Evolutionary conservation across 805 yeast genomes (phyloP).

Genomic region (Sugiyamaella lignohabitans): DNA sequence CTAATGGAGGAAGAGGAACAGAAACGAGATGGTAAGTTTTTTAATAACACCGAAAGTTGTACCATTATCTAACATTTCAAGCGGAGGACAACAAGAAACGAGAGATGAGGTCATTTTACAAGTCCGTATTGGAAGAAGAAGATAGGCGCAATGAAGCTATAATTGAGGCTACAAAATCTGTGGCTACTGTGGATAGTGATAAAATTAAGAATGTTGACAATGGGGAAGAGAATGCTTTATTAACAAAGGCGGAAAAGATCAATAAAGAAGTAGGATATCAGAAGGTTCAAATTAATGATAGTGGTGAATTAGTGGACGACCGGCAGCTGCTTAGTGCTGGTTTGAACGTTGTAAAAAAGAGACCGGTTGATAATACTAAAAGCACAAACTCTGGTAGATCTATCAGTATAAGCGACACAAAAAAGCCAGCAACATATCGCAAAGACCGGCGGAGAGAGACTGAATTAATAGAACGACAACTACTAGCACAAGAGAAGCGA

Average conservation of each 20-base stretch:
- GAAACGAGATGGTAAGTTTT: conserved; percentile 7
- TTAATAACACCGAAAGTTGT: background rate
- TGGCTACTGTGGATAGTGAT: background rate
- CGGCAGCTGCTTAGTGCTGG: conserved; percentile 25
- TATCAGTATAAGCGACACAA: too few species aligned
- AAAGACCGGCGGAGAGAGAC: background rate
- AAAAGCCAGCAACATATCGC: background rate
- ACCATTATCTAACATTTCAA: conserved; percentile 2
- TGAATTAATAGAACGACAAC: conserved; percentile 9
- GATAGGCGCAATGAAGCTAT: conserved; percentile 17
- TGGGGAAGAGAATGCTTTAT: conserved; percentile 9
- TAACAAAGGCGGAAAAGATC: conserved; percentile 17
- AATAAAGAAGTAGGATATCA: conserved; percentile 19
- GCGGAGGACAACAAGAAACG: conserved; percentile 3
- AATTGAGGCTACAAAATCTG: conserved; percentile 12
- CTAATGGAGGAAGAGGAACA: conserved; percentile 19
- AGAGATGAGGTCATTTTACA: conserved; percentile 19
- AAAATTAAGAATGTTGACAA: background rate
- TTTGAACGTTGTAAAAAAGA: conserved; percentile 18
- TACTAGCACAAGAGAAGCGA: conserved; percentile 8
- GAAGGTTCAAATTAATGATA: conserved; percentile 23
- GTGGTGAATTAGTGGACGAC: conserved; percentile 26
- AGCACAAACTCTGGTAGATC: too few species aligned
- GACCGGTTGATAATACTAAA: too few species aligned
- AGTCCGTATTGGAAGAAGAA: conserved; percentile 21